phyloP scores from a whole-genome alignment of 164 flowering plant species.

The Vitis amurensis region DNA sequence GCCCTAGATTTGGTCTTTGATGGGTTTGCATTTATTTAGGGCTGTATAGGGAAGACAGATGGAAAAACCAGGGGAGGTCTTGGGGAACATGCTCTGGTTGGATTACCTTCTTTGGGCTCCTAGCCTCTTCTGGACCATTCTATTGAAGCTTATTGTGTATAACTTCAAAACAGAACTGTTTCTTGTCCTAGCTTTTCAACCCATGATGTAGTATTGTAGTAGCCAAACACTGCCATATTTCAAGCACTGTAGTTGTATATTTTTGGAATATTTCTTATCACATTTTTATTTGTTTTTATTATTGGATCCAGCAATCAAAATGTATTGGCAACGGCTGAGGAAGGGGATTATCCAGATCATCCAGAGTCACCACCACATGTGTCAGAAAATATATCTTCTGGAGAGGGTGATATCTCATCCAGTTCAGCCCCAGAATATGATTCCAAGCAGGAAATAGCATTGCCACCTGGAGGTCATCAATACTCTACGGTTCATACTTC shows the following conservation, averaged over 20 bases:
- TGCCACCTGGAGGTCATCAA: constrained; percentile 54
- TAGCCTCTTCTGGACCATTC: not conserved
- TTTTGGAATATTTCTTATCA: not conserved
- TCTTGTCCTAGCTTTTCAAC: not conserved
- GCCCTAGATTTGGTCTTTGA: no score
- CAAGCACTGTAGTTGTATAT: not conserved
- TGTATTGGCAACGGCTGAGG: constrained; percentile 34
- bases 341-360: constrained; percentile 41
- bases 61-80: not conserved
- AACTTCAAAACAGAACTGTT: not conserved
- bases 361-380: constrained; percentile 38
- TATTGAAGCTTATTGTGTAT: not conserved
- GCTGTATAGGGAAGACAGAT: not conserved
- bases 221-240: not conserved
- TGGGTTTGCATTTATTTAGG: not conserved
- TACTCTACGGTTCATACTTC: constrained; percentile 53
- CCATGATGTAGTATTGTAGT: no score
- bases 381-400: constrained; percentile 40
- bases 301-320: constrained; percentile 41
- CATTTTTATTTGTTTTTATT: not conserved
- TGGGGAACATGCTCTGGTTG: not conserved
- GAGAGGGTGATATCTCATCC: constrained; percentile 44
- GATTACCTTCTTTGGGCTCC: not conserved
- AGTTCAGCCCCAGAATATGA: constrained; percentile 43
- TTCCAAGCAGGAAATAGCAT: constrained; percentile 48